Evolutionary conservation across 345 rosid genomes (phyloP).

Genomic region (Aethionema arabicum): DNA sequence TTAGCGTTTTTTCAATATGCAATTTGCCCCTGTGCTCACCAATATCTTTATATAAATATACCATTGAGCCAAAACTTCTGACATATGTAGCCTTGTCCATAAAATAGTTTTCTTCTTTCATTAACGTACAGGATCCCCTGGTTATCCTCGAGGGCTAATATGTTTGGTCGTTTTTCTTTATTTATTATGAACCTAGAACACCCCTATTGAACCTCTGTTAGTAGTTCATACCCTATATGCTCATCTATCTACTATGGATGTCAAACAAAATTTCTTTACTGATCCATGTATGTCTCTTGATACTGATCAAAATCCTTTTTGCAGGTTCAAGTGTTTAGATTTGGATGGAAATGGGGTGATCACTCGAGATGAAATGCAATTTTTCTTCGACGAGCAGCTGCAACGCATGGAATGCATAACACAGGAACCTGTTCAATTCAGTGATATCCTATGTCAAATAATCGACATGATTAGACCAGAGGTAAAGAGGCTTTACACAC

Average conservation of each 20-base stretch:
- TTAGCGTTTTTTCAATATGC: not conserved
- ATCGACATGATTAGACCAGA: constrained; percentile 75
- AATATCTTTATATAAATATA: not conserved
- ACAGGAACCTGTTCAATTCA: constrained; percentile 60
- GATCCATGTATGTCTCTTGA: not conserved
- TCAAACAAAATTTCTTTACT: not conserved
- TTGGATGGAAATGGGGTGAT: constrained; percentile 75
- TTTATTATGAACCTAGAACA: too few relatives aligned
- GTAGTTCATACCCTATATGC: too few relatives aligned
- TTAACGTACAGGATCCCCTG: not conserved
- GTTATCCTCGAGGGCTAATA: not conserved
- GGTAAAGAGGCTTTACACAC: constrained; percentile 38
- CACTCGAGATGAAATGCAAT: constrained; percentile 63
- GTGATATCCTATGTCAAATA: constrained; percentile 72
- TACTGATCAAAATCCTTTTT: constrained; percentile 1
- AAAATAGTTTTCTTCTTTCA: not conserved
- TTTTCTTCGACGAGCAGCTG: constrained; percentile 73
- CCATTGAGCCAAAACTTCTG: constrained; percentile 40
- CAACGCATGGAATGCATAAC: constrained; percentile 76
- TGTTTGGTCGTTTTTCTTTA: not conserved
- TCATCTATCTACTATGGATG: not conserved
- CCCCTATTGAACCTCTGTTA: too few relatives aligned
- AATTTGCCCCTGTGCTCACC: not conserved
- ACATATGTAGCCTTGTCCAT: not conserved
- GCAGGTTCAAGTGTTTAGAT: constrained; percentile 79